These are phyloP conservation scores for Solanum rostratum DNA, from an alignment of 257 asterid species.

Conservation along the genomic window DNA sequence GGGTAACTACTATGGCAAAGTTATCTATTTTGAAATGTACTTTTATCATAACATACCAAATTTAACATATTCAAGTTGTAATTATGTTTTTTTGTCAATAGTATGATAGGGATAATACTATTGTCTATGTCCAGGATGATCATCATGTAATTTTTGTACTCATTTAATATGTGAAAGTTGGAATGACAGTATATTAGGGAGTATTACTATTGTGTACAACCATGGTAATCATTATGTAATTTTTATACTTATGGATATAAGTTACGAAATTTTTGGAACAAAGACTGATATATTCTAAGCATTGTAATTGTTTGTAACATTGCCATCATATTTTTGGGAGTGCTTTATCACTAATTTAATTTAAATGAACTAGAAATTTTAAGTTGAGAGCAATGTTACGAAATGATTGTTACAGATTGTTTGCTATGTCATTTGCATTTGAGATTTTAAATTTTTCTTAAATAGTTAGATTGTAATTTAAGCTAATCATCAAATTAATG, in stretches of 20 bases:
- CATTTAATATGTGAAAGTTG: neutral
- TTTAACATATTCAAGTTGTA: neutral
- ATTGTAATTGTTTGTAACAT: no score
- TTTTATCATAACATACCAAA: no score
- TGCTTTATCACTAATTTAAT: neutral
- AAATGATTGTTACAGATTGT: no score
- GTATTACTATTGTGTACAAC: neutral
- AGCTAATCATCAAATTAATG: neutral
- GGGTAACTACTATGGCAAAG: neutral
- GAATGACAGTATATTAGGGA: neutral
- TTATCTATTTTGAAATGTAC: no score
- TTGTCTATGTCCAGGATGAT: neutral
- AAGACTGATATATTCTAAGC: neutral
- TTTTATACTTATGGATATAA: neutral
- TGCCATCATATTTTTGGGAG: neutral
- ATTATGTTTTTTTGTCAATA: neutral
- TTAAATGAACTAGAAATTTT: neutral
- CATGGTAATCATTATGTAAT: neutral
- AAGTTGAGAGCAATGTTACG: neutral
- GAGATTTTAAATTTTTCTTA: neutral
- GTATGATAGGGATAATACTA: no score
- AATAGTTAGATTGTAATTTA: neutral
- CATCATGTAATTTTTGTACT: neutral
- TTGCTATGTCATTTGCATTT: neutral
- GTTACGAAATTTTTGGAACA: neutral